Evolutionary conservation across 306 rosid species (phyloP).

Genomic region (Dryas drummondii): DNA sequence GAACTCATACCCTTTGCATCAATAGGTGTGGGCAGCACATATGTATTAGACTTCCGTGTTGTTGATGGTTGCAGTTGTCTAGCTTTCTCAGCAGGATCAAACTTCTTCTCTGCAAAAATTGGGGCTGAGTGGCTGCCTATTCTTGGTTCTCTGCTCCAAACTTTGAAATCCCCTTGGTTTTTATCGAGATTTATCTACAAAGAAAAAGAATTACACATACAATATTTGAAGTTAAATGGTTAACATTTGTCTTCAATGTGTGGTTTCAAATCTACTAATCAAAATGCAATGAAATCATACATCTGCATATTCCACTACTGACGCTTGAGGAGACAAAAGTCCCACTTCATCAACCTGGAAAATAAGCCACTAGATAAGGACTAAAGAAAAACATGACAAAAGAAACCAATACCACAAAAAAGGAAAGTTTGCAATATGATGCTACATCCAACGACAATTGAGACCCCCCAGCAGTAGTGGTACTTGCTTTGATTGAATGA

Average conservation of each 20-base stretch:
- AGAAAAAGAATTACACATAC: slow-evolving; percentile 13
- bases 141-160: slow-evolving; percentile 52
- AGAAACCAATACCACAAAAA: neutral
- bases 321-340: slow-evolving; percentile 36
- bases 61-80: slow-evolving; percentile 49
- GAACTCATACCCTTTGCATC: slow-evolving; percentile 51
- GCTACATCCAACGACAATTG: neutral
- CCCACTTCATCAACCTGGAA: slow-evolving; percentile 61
- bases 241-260: slow-evolving; percentile 8
- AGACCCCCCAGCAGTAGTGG: neutral
- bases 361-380: slow-evolving; percentile 22
- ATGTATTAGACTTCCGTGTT: slow-evolving; percentile 56
- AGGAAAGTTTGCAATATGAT: neutral
- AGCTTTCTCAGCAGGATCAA: slow-evolving; percentile 78
- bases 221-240: neutral
- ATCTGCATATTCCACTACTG: slow-evolving; percentile 52
- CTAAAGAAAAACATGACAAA: neutral
- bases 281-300: slow-evolving; percentile 35
- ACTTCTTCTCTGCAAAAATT: slow-evolving; percentile 68
- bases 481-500: neutral
- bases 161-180: slow-evolving; percentile 51
- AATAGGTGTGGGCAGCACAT: slow-evolving; percentile 80
- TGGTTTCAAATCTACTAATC: slow-evolving; percentile 20
- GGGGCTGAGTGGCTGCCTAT: slow-evolving; percentile 82
- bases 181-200: slow-evolving; percentile 59